phyloP scores from a whole-genome alignment of 257 asterid genomes.

The Paraleonurus japonicus region DNA sequence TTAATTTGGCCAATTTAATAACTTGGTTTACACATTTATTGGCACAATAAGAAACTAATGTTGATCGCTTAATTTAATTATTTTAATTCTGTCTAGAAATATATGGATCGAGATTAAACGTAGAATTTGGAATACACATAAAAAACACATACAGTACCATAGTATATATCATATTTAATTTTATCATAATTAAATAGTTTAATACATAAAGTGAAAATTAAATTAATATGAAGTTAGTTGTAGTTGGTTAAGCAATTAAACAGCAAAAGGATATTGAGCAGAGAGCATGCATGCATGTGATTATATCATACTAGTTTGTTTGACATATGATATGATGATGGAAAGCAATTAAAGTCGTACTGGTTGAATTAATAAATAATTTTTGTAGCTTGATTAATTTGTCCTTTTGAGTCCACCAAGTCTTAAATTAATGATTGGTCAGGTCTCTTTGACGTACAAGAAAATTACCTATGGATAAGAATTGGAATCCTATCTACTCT shows the following conservation, averaged over 20 bases:
- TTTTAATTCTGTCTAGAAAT: too few relatives aligned
- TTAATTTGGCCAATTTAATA: too few relatives aligned
- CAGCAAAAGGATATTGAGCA: neutral
- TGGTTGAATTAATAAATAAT: neutral
- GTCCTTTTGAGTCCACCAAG: conserved; percentile 20
- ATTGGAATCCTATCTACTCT: neutral
- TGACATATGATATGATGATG: neutral
- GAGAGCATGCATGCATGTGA: conserved; percentile 23
- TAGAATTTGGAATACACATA: too few relatives aligned
- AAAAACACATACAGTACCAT: too few relatives aligned
- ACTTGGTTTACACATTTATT: too few relatives aligned
- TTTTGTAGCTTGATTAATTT: conserved; percentile 5
- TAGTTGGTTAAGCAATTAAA: neutral
- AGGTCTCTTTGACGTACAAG: neutral
- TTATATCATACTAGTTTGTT: conserved; percentile 8
- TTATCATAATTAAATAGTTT: too few relatives aligned
- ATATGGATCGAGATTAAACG: too few relatives aligned
- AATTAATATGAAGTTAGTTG: neutral
- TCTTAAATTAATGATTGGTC: conserved; percentile 14
- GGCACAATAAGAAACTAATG: too few relatives aligned
- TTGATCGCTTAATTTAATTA: too few relatives aligned
- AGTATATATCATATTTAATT: too few relatives aligned
- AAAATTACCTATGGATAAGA: conserved; percentile 7
- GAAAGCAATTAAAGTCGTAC: conserved; percentile 22
- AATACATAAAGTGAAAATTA: neutral